Conservation (phyloP, 192 early-diverging fungal species). For the Entomortierella lignicola region DNA sequence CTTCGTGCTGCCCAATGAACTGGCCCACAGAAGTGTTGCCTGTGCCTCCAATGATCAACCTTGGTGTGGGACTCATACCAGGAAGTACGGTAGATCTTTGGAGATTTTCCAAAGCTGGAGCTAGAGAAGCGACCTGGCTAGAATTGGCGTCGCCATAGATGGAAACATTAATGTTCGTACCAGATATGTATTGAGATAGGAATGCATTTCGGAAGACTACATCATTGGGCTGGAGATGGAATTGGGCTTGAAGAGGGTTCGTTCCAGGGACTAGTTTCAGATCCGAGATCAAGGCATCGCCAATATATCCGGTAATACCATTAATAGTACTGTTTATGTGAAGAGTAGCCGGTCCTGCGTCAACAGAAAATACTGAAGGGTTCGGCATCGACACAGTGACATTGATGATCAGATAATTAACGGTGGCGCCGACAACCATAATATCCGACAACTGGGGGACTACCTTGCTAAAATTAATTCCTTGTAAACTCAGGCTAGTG, state of each 20-base stretch:
- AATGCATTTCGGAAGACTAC: slow-evolving; percentile 23
- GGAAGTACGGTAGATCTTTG: slow-evolving; percentile 28
- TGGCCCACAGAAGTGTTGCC: slow-evolving; percentile 37
- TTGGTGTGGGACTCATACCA: slow-evolving; percentile 31
- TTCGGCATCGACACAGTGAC: slow-evolving; percentile 34
- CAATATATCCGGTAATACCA: slow-evolving; percentile 17
- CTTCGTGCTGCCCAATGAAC: slow-evolving; percentile 21
- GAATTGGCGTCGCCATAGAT: slow-evolving; percentile 32
- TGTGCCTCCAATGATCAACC: slow-evolving; percentile 14
- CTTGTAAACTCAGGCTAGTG: slow-evolving; percentile 24
- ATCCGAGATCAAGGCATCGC: slow-evolving; percentile 21
- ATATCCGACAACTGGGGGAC: slow-evolving; percentile 16
- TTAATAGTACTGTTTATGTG: slow-evolving; percentile 10
- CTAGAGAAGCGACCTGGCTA: slow-evolving; percentile 14
- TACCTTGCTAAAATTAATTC: slow-evolving; percentile 30
- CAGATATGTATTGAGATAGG: slow-evolving; percentile 29
- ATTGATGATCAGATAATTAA: slow-evolving; percentile 27
- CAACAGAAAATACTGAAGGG: slow-evolving; percentile 39
- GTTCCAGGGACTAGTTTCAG: slow-evolving; percentile 21
- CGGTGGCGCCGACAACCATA: slow-evolving; percentile 11
- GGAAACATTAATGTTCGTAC: slow-evolving; percentile 18
- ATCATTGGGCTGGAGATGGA: slow-evolving; percentile 26
- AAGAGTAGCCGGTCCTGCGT: slow-evolving; percentile 23
- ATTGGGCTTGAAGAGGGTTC: slow-evolving; percentile 14
- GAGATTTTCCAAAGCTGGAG: slow-evolving; percentile 21